phyloP scores from a whole-genome alignment of 345 rosid genomes.

The Rhizophora apiculata region DNA sequence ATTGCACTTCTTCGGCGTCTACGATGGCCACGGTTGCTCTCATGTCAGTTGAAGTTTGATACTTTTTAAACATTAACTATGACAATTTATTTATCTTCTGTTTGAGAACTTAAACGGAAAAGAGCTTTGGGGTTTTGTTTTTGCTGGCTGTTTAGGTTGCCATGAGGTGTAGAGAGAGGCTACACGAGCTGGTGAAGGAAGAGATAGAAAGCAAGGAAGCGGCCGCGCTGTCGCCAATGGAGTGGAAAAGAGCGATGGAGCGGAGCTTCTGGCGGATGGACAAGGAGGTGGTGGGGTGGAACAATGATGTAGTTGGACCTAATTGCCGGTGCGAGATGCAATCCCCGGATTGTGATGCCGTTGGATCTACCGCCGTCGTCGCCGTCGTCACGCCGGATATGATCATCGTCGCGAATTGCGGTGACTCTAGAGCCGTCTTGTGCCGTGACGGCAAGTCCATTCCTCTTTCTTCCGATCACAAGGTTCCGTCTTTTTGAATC shows the following conservation, averaged over 20 bases:
- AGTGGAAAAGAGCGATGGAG: constrained; percentile 56
- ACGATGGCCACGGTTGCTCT: constrained; percentile 80
- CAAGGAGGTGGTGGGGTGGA: constrained; percentile 39
- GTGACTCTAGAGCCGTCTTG: constrained; percentile 55
- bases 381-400: constrained; percentile 35
- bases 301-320: constrained; percentile 16
- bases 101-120: background rate
- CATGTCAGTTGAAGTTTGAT: constrained; percentile 38
- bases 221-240: constrained; percentile 2
- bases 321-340: constrained; percentile 68
- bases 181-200: constrained; percentile 61
- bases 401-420: constrained; percentile 49
- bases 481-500: constrained; percentile 17
- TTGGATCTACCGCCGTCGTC: constrained; percentile 39
- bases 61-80: background rate
- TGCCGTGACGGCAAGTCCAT: constrained; percentile 44
- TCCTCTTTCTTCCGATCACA: constrained; percentile 33
- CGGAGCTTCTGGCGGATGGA: constrained; percentile 69
- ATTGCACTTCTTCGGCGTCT: constrained; percentile 69
- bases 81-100: background rate
- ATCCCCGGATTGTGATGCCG: constrained; percentile 63
- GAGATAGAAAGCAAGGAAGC: background rate
- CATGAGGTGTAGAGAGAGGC: constrained; percentile 49
- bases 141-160: constrained; percentile 42
- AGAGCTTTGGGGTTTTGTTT: background rate